phyloP scores from a whole-genome alignment of 352 stramenopile species.

The Phytophthora pinifolia region DNA sequence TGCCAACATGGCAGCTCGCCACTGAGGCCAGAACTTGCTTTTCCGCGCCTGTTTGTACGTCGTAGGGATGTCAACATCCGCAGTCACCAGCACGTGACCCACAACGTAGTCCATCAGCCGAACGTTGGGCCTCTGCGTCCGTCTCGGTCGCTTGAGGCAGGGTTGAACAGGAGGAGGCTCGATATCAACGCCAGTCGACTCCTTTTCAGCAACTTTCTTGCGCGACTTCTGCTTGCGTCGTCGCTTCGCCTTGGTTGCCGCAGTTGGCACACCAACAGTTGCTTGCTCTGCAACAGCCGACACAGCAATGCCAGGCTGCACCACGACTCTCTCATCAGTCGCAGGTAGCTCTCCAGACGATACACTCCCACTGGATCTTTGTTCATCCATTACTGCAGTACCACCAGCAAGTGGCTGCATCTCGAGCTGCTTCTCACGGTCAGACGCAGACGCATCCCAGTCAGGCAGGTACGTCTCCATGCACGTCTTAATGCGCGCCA shows the following conservation, averaged over 20 bases:
- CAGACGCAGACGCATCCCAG: not conserved
- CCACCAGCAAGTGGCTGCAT: not conserved
- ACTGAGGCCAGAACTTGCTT: constrained; percentile 9
- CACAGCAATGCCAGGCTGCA: not conserved
- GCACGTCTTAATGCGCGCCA: constrained; percentile 4
- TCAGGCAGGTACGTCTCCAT: constrained; percentile 8
- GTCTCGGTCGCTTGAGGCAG: constrained; percentile 8
- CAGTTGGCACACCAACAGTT: not conserved
- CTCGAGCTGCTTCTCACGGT: constrained; percentile 1
- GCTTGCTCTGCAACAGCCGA: not conserved
- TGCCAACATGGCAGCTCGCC: constrained; percentile 4
- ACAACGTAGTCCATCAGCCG: constrained; percentile 8
- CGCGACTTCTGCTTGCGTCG: not conserved
- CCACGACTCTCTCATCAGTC: not conserved
- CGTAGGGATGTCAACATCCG: not conserved
- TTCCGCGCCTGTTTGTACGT: constrained; percentile 9
- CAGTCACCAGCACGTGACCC: not conserved
- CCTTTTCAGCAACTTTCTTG: constrained; percentile 1
- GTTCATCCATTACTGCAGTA: not conserved
- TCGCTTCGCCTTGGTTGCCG: constrained; percentile 1
- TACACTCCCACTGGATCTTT: constrained; percentile 1
- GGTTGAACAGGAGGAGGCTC: constrained; percentile 1
- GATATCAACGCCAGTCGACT: constrained; percentile 6
- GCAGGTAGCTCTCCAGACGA: not conserved
- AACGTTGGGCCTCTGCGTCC: not conserved